phyloP scores from a whole-genome alignment of 192 early-diverging fungal genomes.

The Pilobolus umbonatus region DNA sequence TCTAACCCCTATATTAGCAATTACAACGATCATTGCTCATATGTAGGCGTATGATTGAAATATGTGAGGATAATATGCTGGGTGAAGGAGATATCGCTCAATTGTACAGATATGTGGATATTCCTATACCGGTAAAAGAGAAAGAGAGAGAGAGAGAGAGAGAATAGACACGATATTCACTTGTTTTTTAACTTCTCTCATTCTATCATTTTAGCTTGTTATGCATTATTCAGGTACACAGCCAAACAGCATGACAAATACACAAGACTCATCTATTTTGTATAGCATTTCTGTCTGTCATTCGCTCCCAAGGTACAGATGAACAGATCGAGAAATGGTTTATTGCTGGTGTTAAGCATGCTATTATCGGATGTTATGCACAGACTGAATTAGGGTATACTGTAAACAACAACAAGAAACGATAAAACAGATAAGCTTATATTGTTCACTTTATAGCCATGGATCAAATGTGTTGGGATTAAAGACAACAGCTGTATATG shows the following conservation, averaged over 20 bases:
- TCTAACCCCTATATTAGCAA: slow-evolving; percentile 8
- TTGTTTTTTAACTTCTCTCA: background rate
- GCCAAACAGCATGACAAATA: background rate
- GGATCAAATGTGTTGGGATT: slow-evolving; percentile 74
- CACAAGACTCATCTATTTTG: slow-evolving; percentile 30
- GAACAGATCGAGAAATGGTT: slow-evolving; percentile 75
- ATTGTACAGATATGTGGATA: slow-evolving; percentile 35
- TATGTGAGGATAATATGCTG: slow-evolving; percentile 34
- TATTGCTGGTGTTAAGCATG: slow-evolving; percentile 56
- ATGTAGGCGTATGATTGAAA: slow-evolving; percentile 22
- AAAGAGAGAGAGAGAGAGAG: too few species aligned
- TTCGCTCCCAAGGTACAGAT: slow-evolving; percentile 61
- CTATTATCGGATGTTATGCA: slow-evolving; percentile 83
- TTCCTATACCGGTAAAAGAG: slow-evolving; percentile 36
- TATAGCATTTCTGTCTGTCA: slow-evolving; percentile 71
- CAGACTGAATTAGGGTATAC: slow-evolving; percentile 72
- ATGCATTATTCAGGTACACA: slow-evolving; percentile 33
- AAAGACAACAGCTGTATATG: slow-evolving; percentile 73
- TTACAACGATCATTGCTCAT: slow-evolving; percentile 12
- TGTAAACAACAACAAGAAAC: slow-evolving; percentile 53
- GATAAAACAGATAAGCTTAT: slow-evolving; percentile 37
- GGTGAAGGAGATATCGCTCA: slow-evolving; percentile 24
- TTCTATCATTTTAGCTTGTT: slow-evolving; percentile 8
- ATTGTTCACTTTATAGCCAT: slow-evolving; percentile 26
- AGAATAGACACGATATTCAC: too few species aligned